Evolutionary conservation across 164 flowering plant species (phyloP).

Genomic region (Euptelea pleiosperma): DNA sequence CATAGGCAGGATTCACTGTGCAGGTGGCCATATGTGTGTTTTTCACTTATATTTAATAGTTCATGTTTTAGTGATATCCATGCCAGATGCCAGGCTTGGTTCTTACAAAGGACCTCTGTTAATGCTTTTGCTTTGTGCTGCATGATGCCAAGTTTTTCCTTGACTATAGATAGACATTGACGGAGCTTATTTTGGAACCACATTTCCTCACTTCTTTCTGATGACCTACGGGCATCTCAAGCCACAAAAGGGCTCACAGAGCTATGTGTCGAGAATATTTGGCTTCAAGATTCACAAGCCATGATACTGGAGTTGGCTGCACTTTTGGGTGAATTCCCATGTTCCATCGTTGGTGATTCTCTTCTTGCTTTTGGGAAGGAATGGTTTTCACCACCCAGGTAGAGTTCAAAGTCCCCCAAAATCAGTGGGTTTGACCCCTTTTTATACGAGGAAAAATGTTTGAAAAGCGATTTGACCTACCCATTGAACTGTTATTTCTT

Average conservation of each 20-base stretch:
- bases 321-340: conserved; percentile 1
- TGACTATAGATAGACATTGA: conserved; percentile 51
- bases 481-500: conserved; percentile 14
- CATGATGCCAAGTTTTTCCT: conserved; percentile 13
- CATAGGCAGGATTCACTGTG: too few species aligned
- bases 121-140: background rate
- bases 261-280: conserved; percentile 63
- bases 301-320: conserved; percentile 25
- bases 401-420: conserved; percentile 10
- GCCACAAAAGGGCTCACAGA: conserved; percentile 57
- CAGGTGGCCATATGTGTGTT: too few species aligned
- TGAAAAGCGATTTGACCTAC: conserved; percentile 14
- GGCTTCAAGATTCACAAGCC: conserved; percentile 71
- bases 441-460: conserved; percentile 15
- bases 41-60: too few species aligned
- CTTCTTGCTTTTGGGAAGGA: conserved; percentile 12
- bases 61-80: too few species aligned
- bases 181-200: conserved; percentile 75
- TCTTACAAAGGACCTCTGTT: too few species aligned
- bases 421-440: too few species aligned
- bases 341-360: background rate
- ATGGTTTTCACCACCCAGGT: conserved; percentile 8
- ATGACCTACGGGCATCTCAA: conserved; percentile 70
- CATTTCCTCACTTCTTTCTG: conserved; percentile 70
- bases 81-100: too few species aligned